phyloP scores from a whole-genome alignment of 176 grass and related monocot species.

The Sorghum bicolor region Sorghum_bicolor_NCBIv3 NC_012870.2:1370501-1371000 shows the following conservation, averaged over 20 bases:
- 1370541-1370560: no score
- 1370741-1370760: constrained; percentile 55
- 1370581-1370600: no score
- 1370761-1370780: constrained; percentile 62
- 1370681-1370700: constrained; percentile 49
- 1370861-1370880: constrained; percentile 42
- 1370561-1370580: no score
- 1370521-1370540: no score
- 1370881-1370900: constrained; percentile 47
- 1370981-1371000: constrained; percentile 49
- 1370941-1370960: constrained; percentile 68
- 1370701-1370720: constrained; percentile 39
- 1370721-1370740: constrained; percentile 64
- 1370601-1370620: no score
- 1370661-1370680: not conserved
- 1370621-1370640: no score
- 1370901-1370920: constrained; percentile 68
- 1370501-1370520: no score
- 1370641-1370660: no score
- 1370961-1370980: constrained; percentile 76
- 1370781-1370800: constrained; percentile 12
- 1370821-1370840: not conserved
- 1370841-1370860: constrained; percentile 36
- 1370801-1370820: not conserved
- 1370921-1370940: constrained; percentile 46